Percentiles rank a stretch among this genome's conserved stretches.
Evolutionary conservation across 768 basidiomycete genomes (phyloP).

Genomic region (Lentinula detonsa): DNA sequence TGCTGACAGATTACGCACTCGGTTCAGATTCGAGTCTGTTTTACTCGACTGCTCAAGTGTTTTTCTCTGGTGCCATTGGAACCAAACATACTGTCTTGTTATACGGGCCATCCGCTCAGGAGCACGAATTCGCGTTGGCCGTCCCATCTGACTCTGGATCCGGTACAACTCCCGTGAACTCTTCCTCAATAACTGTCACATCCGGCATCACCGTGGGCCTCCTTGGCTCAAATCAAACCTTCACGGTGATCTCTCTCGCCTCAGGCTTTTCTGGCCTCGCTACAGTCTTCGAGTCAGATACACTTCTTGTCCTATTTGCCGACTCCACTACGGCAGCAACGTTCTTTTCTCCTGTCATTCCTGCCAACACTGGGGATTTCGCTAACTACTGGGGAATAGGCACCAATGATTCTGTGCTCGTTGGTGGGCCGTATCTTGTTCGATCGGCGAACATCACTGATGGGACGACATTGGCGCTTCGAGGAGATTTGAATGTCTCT

Average conservation of each 20-base stretch:
- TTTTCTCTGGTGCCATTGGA: slow-evolving; percentile 61
- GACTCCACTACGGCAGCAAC: slow-evolving; percentile 62
- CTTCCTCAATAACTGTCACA: slow-evolving; percentile 15
- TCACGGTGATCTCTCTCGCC: slow-evolving; percentile 44
- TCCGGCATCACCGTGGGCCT: not conserved
- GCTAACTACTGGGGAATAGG: slow-evolving; percentile 69
- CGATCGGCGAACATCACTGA: slow-evolving; percentile 46
- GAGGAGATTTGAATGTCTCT: slow-evolving; percentile 58
- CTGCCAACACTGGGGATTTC: slow-evolving; percentile 34
- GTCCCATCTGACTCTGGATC: slow-evolving; percentile 18
- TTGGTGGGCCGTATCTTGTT: slow-evolving; percentile 62
- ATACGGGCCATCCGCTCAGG: slow-evolving; percentile 48
- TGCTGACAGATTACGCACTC: slow-evolving; percentile 69
- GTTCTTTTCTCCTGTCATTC: slow-evolving; percentile 71
- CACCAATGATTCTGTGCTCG: slow-evolving; percentile 61
- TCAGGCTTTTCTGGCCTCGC: slow-evolving; percentile 53
- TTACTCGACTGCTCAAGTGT: slow-evolving; percentile 71
- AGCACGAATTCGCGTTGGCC: slow-evolving; percentile 46
- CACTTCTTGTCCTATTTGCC: slow-evolving; percentile 62
- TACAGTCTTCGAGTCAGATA: slow-evolving; percentile 59
- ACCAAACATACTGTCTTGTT: slow-evolving; percentile 57
- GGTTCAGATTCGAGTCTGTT: slow-evolving; percentile 47
- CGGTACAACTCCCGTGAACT: slow-evolving; percentile 38
- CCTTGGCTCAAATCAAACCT: slow-evolving; percentile 17
- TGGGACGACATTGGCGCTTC: slow-evolving; percentile 39